These are phyloP conservation scores for Kazachstania sp. DNA, from an alignment of 1,139 yeast species.

Conservation along the genomic window DNA sequence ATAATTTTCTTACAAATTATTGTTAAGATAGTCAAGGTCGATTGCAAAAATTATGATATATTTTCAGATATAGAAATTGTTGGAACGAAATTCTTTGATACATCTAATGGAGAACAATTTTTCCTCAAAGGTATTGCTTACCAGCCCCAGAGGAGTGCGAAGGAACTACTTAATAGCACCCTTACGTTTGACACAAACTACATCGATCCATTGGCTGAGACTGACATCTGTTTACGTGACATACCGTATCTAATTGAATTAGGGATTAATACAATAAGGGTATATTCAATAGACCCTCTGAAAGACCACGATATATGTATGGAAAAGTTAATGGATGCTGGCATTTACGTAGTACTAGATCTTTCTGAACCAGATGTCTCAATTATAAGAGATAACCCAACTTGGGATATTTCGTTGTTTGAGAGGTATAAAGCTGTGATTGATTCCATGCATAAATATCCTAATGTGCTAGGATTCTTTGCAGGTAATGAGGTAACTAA, in stretches of 20 bases:
- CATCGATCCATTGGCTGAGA: constrained; percentile 46
- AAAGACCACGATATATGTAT: constrained; percentile 48
- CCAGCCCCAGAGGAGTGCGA: constrained; percentile 37
- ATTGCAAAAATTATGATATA: neutral
- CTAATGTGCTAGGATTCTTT: constrained; percentile 48
- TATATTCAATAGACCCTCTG: constrained; percentile 46
- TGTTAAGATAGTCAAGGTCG: neutral
- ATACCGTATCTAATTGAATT: constrained; percentile 40
- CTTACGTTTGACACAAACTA: constrained; percentile 34
- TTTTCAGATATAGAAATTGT: constrained; percentile 32
- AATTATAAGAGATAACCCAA: constrained; percentile 42
- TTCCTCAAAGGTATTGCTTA: constrained; percentile 53
- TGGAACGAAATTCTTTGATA: constrained; percentile 43
- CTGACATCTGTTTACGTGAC: constrained; percentile 43
- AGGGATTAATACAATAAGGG: constrained; percentile 47
- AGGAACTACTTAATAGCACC: constrained; percentile 24
- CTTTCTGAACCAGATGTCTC: constrained; percentile 47
- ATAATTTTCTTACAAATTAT: neutral
- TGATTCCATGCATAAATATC: constrained; percentile 41
- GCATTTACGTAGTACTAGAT: constrained; percentile 49
- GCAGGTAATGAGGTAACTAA: constrained; percentile 59
- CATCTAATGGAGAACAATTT: constrained; percentile 41
- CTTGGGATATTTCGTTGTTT: constrained; percentile 52
- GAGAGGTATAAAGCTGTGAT: constrained; percentile 54
- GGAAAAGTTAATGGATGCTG: constrained; percentile 44